Evolutionary conservation across 108 stramenopile species (phyloP).

Genomic region (Pseudonitzschia delicatissima): DNA sequence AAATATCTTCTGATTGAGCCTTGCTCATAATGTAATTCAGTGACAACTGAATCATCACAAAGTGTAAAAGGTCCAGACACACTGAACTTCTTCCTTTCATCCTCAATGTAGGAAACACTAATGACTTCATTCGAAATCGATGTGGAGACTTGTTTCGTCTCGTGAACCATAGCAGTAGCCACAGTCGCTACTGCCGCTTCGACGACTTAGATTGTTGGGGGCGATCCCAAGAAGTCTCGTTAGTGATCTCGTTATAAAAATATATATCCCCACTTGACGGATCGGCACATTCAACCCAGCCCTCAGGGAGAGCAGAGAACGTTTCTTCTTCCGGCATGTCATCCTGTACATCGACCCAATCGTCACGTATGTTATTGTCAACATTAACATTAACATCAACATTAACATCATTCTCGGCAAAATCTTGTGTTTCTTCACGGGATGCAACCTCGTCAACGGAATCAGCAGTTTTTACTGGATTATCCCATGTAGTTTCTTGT

Average conservation of each 20-base stretch:
- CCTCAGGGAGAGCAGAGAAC: constrained; percentile 20
- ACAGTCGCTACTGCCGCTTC: neutral
- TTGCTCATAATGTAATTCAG: constrained; percentile 47
- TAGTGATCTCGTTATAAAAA: constrained; percentile 44
- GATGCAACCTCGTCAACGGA: neutral
- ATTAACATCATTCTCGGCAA: neutral
- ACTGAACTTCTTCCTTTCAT: constrained; percentile 24
- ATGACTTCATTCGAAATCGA: neutral
- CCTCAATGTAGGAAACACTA: neutral
- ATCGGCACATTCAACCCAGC: constrained; percentile 47
- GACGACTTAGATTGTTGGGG: neutral
- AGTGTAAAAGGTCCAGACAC: constrained; percentile 43
- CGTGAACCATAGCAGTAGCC: neutral
- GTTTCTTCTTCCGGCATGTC: neutral
- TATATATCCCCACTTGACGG: constrained; percentile 45
- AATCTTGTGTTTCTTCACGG: neutral
- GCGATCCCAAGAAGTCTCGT: constrained; percentile 32
- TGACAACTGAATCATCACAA: constrained; percentile 34
- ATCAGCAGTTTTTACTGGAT: constrained; percentile 9
- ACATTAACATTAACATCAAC: neutral
- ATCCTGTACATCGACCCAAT: constrained; percentile 14
- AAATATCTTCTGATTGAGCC: constrained; percentile 31
- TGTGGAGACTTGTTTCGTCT: neutral
- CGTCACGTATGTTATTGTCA: constrained; percentile 8
- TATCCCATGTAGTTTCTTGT: constrained; percentile 65